Base-by-base conservation (phyloP, 179 eudicot species). In the Gypsophila paniculata region DNA sequence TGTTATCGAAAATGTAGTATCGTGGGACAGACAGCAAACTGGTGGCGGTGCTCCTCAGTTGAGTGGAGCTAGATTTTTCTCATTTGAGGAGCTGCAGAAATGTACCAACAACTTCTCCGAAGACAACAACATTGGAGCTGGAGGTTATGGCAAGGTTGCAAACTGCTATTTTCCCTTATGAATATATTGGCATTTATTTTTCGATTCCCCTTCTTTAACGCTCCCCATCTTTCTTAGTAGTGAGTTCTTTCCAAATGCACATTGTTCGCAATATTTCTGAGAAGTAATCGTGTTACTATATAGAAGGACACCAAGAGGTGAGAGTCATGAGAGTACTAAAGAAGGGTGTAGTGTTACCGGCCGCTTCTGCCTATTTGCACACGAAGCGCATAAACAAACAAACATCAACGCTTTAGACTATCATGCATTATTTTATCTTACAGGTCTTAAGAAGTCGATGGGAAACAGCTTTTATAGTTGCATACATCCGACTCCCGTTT, bases 121-220 rank as follows among this genome's bases (percentile, higher is more conserved):
- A 81, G 83, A 80, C 68, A 85, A 87, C 74, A 74, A 77, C 79
- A 86, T 93, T 75, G 98, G 98, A 69, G 61, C 84, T 59, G 98
- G 96, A 48, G 96, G 98, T 70, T 93, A 86, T 71, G 98, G 98
- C 65, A 93, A 90, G 96, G 96, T 90, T 49, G 36, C 13, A 25
- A 46, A 59, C 44, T 60, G 48, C 14, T 53, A n/a, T 57, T 5
- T 26, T n/a, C 12, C 25, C 25, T 13, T 21, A 1, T 29, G 17
- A 68, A 49, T 15, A 26, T 26, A 23, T 51, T 49, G 17, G 5
- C 38, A 49, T 38, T 46, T 66, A 9, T 15, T 66, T 14, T 13
- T 21, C 23, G 21, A 12, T 17, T 14, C 29, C 57, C 48, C 57
- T 14, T 2, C 5, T 25, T 60, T 13, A n/a, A 29, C 34, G 34